Conservation (phyloP, 352 stramenopile species). For the Globisporangium sylvaticum region DNA sequence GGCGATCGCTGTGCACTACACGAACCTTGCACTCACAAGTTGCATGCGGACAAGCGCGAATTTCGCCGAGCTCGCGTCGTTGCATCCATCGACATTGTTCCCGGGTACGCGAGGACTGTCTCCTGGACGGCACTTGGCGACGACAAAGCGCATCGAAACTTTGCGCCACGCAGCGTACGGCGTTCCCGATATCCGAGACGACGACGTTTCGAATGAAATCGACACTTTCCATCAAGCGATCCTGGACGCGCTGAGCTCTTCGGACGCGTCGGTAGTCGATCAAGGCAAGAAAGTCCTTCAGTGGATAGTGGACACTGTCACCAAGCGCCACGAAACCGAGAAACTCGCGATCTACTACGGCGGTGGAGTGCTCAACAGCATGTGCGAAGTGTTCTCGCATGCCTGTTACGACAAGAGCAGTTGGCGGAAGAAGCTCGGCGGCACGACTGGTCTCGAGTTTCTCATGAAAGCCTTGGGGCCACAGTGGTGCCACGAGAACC, state of each 20-base stretch:
- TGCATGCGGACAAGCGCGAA: slow-evolving; percentile 58
- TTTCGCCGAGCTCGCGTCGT: slow-evolving; percentile 62
- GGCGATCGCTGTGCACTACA: slow-evolving; percentile 53
- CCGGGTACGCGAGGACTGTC: slow-evolving; percentile 75
- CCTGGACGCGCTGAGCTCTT: slow-evolving; percentile 58
- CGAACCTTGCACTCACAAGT: slow-evolving; percentile 35
- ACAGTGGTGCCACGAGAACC: slow-evolving; percentile 85
- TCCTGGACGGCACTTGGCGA: slow-evolving; percentile 71
- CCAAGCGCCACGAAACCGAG: slow-evolving; percentile 31
- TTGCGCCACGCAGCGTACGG: slow-evolving; percentile 74
- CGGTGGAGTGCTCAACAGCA: slow-evolving; percentile 67
- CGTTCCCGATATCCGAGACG: slow-evolving; percentile 47
- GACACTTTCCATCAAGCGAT: slow-evolving; percentile 62
- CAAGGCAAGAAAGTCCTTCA: slow-evolving; percentile 42
- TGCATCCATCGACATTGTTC: slow-evolving; percentile 72
- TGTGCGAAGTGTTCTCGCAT: slow-evolving; percentile 81
- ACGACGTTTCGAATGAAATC: slow-evolving; percentile 53
- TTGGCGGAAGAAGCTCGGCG: slow-evolving; percentile 82
- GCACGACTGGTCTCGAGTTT: slow-evolving; percentile 59
- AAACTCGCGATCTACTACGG: slow-evolving; percentile 44
- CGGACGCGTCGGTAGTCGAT: slow-evolving; percentile 55
- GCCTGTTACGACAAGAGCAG: slow-evolving; percentile 84
- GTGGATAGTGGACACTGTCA: slow-evolving; percentile 49
- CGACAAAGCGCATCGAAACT: slow-evolving; percentile 74
- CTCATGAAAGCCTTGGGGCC: slow-evolving; percentile 62